Base-by-base conservation (phyloP, 2,329 filamentous ascomycete species). In the Gnomoniopsis smithogilvyi region DNA sequence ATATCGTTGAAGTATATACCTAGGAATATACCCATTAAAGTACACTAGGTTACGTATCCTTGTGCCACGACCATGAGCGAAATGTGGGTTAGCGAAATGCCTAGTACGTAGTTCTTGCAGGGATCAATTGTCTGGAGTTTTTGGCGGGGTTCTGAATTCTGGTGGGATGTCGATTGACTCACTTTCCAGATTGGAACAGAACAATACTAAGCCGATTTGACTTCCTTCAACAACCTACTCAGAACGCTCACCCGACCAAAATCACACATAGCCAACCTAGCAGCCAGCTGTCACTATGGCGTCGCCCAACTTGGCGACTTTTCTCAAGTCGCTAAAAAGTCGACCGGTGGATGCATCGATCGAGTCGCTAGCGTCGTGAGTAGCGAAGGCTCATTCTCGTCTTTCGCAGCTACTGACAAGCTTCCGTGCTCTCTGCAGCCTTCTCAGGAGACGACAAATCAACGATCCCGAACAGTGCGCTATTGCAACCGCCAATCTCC, bases 391-490 rank as follows among this genome's bases (percentile, higher is more conserved):
- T 6, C 30, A 30, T 8, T 30, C 26, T 30, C 26, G 26, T 30
- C 26, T 30, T 30, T 8, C 26, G 26, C 26, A 30, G 26, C 26
- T 30, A 49, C 52, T 53, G 19, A 54, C 50, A 50, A n/a, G 17
- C 24, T n/a, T 14, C 21, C 34, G 21, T 21, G 6, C n/a, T 36
- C 14, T 14, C 34, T 53, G 51, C 67, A 95, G 91, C 54, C 86
- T 97, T 21, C 83, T 99, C 64, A 97, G 96, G 75, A 83, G 93
- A 71, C 83, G 93, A 67, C 94, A 98, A 71, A 96, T 99, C 69
- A 86, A 85, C 62, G 91, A 91, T 65, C 91, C 93, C 50, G 87
- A 95, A 73, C 86, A 90, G 72, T 97, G 93, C 75, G 95, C 95
- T 59, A 86, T 95, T 60, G 93, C 93, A 62, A 98, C 94, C 2